Base-by-base conservation (phyloP, 495 filamentous ascomycete species). In the Aspergillus sclerotioniger region DNA sequence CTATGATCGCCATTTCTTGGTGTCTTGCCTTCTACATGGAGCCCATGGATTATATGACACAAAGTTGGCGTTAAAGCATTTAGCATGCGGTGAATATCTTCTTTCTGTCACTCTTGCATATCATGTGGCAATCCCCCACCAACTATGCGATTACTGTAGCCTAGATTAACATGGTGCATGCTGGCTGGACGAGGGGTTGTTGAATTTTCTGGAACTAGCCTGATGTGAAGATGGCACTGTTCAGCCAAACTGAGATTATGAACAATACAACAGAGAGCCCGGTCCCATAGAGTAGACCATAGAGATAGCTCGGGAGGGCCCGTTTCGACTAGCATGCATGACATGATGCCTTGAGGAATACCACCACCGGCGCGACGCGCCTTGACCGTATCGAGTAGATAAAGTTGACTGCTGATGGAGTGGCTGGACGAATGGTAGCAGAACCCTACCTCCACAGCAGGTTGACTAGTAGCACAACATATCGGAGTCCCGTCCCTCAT, bases 41-140 rank as follows among this genome's bases (percentile, higher is more conserved):
- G 53, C 55, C 31, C 57, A 64, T 63, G 59, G 56, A 66, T 65
- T 61, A 68, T 67, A 68, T 56, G 59, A 66, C 58, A 58, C 57
- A 65, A 41, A 64, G 57, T 60, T 60, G 48, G 60, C 54, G 68
- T 69, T 66, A 60, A 60, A 74, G 73, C 71, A 73, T 73, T 75
- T 70, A 76, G 75, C 73, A 77, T 75, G 69, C 67, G 67, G 63
- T 71, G 69, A 71, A 70, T 70, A 66, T 71, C 52, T 67, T 63
- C 62, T 65, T 62, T 52, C 59, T 66, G 53, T 63, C 64, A 64
- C 61, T 54, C 57, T 59, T 71, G 64, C 67, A 70, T 71, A 65
- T 66, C 35, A 60, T 58, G 21, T 47, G 3, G 33, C 21, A 51
- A 56, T 47, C 54, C 5, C 53, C 54, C 31, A 35, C 51, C 32